Base-by-base conservation (phyloP, 169 alveolate species). In the Blepharisma undulans region DNA sequence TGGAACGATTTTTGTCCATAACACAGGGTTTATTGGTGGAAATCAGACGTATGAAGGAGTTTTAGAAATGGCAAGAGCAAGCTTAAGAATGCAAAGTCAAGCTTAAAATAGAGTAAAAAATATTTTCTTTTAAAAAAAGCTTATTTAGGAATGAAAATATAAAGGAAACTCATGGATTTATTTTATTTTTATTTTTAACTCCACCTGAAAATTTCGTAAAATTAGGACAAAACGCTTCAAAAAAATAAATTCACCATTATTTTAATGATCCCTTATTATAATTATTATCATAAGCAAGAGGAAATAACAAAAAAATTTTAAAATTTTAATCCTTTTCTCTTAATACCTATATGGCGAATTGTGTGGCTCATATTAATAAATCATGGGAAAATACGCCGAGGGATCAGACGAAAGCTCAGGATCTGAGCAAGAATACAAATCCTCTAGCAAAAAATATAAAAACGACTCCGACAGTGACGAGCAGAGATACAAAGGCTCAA, bases 11-110 rank as follows among this genome's bases (percentile, higher is more conserved):
- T 96, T 96, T 79, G 96, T 92, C 33, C 98, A 96, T 86, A 90
- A 79, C 29, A 78, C 87, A 34, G 98, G 97, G 19, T 96, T 96
- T 80, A 94, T 96, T 76, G 97, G 98, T 12, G 97, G 98, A 77
- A 97, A 97, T 0, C 76, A 78, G 76, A 82, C 91, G 12, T 84
- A 89, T 32, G 96, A 94, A 91, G 92, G 94, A 76, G 94, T 94
- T 25, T 78, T 96, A 33, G 94, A 92, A 85, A 94, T 96, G 95
- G 98, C 95, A n/a, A 82, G 77, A 30, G 34, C 60, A 1, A 34
- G 77, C 60, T n/a, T 82, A 60, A 74, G 78, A 60, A 25, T 30
- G 34, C 34, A 25, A 29, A 12, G 30, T 76, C 19, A 66, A 19
- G 19, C 19, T 25, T 4, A 29, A 8, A 16, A 0, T 72, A 72